Conservation (phyloP, 495 filamentous ascomycete genomes). For the Penicillium robsamsonii region DNA sequence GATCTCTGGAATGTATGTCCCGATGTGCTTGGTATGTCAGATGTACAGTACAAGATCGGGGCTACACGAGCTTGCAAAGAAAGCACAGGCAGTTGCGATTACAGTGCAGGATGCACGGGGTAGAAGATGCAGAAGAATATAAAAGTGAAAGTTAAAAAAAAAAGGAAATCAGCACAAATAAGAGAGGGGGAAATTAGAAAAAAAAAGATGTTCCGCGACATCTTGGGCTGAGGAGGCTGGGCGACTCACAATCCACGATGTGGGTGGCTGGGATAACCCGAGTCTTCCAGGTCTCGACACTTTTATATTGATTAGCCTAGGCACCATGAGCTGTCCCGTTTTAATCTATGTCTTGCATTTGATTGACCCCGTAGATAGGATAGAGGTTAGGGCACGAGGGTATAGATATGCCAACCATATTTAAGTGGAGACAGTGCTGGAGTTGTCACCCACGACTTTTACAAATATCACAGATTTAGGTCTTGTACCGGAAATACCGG, state of each 20-base stretch:
- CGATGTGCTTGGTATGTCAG: constrained; percentile 1
- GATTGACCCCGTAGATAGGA: constrained; percentile 12
- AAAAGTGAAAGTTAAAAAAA: constrained; percentile 6
- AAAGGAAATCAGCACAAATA: constrained; percentile 4
- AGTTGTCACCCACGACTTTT: too few species aligned
- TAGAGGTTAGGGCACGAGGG: background rate
- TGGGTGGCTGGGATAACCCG: constrained; percentile 24
- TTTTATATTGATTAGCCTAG: constrained; percentile 4
- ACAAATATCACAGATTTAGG: too few species aligned
- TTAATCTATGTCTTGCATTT: constrained; percentile 28
- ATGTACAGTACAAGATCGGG: constrained; percentile 3
- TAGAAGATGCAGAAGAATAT: constrained; percentile 10
- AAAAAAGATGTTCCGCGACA: constrained; percentile 14
- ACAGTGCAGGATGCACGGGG: constrained; percentile 11
- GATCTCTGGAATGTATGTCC: constrained; percentile 7
- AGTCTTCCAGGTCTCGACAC: background rate
- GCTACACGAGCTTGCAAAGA: constrained; percentile 6
- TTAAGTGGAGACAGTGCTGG: constrained; percentile 1
- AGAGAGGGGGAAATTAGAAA: constrained; percentile 2
- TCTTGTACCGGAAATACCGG: too few species aligned
- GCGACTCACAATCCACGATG: constrained; percentile 19
- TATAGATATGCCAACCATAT: constrained; percentile 17
- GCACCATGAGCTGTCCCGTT: constrained; percentile 4
- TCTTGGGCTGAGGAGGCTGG: constrained; percentile 30
- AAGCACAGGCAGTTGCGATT: constrained; percentile 1